Percentiles rank a stretch among this genome's conserved stretches.
Conservation (phyloP, 129 eudicot species). For the Flaveria ramosissima region DNA sequence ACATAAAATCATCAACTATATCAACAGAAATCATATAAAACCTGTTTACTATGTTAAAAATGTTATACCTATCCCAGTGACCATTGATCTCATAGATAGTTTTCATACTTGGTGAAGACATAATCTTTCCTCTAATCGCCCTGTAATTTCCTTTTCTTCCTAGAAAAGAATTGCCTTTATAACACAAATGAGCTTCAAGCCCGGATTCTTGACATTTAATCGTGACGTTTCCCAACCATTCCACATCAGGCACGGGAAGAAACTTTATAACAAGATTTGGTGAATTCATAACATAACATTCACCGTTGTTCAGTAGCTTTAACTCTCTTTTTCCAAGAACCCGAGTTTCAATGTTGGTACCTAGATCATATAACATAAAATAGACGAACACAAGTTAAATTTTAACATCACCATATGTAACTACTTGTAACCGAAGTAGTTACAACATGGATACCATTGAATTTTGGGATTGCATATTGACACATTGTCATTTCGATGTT, state of each 20-base stretch:
- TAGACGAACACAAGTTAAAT: background rate
- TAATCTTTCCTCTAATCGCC: slow-evolving; percentile 69
- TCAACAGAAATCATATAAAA: background rate
- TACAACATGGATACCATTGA: slow-evolving; percentile 46
- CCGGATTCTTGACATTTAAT: slow-evolving; percentile 74
- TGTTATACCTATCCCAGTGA: slow-evolving; percentile 83
- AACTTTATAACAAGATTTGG: slow-evolving; percentile 78
- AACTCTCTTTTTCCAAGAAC: slow-evolving; percentile 63
- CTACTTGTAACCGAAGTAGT: background rate
- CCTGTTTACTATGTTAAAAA: background rate
- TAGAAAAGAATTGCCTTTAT: slow-evolving; percentile 50
- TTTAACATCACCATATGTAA: background rate
- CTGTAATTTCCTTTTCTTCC: slow-evolving; percentile 48
- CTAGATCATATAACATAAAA: slow-evolving; percentile 36
- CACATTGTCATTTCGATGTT: slow-evolving; percentile 77
- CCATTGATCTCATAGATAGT: slow-evolving; percentile 66
- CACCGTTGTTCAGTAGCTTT: slow-evolving; percentile 52
- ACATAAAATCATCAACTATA: background rate
- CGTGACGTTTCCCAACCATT: slow-evolving; percentile 70
- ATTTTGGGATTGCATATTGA: slow-evolving; percentile 70
- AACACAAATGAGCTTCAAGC: slow-evolving; percentile 69
- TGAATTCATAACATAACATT: slow-evolving; percentile 66
- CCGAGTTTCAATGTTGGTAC: slow-evolving; percentile 61
- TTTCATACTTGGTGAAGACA: slow-evolving; percentile 41
- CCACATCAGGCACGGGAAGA: slow-evolving; percentile 66